Evolutionary conservation across 1,139 yeast species (phyloP), one percentile per base, ranked within the genome.

Genomic region (Taphrina sp.): DNA sequence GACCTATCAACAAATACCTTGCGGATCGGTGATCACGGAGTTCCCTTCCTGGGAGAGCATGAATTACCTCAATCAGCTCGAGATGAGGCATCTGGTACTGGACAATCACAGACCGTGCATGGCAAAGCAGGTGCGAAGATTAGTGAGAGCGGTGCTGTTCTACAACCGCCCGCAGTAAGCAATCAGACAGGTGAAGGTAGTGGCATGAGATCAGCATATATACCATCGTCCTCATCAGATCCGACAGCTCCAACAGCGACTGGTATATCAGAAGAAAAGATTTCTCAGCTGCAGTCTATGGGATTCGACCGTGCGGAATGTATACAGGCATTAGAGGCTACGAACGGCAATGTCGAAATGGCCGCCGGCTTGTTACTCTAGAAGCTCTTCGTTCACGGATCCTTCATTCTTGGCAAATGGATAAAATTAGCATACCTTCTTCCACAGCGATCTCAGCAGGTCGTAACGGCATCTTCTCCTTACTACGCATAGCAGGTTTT

Each of bases 311-410:
- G 81, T 61, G 68, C 71, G 3, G 83, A 85, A 62, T 94, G 83
- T 0, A 68, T 82, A 2, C 66, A 71, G 12, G 96, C 96, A 0
- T 72, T 90, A 56, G 72, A 75, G 42, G 77, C 74, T 57, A 79
- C 95, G 1, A 74, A 76, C 28, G 95, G 96, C 1, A 85, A 89
- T 65, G 79, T 85, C 0, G 96, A 90, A 53, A 64, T 82, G 62
- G 97, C 97, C 0, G 96, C 96, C 0, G 81, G 95, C 0, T 65
- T 84, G 42, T 71, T 88, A 54, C 86, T 87, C 24, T n/a, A n/a
- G n/a, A n/a, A n/a, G n/a, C n/a, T n/a, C n/a, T n/a, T n/a, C n/a
- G n/a, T n/a, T n/a, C n/a, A n/a, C n/a, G n/a, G n/a, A n/a, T n/a
- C n/a, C n/a, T n/a, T n/a, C n/a, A n/a, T n/a, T n/a, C n/a, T n/a